Evolutionary conservation across 179 eudicot species (phyloP), one percentile per base, ranked within the genome.

Genomic region (Camellia oleifera): DNA sequence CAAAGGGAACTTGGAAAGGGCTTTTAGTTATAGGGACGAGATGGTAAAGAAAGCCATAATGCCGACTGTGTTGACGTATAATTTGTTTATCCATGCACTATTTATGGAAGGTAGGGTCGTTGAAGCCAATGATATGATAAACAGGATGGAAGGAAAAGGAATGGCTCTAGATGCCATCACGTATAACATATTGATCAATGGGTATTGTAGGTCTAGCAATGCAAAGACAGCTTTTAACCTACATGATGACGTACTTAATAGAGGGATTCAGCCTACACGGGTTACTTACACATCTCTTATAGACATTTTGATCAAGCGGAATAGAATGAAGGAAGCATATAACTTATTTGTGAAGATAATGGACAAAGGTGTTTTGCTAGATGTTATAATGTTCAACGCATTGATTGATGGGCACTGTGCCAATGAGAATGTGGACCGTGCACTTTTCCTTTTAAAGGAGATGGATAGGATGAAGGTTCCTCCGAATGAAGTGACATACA

Each of bases 401-500:
- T 80, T 93, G 81, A 89, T 93, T 63, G 88, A 88, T 75, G 97
- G 91, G 20, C 89, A 89, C 75, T 93, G 94, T 86, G 89, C 83
- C 15, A 81, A 87, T 77, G 84, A 83, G 48, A 88, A 92, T 71
- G 69, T 88, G 50, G 88, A 86, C 50, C 84, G 78, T 52, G 96
- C 90, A 54, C 82, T 84, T 77, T 81, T 78, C 10, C 79, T 88
- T 77, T 77, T 92, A 84, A 83, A 81, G 69, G 91, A 90, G 82
- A 93, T 93, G 94, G 87, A 86, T 45, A 84, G 40, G 73, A 69
- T 85, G 83, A 88, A 82, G 67, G 75, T 93, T 79, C 20, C 69
- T 57, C 89, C 96, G 53, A 92, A 93, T 85, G 93, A 92, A 81
- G 91, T 93, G 66, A 93, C 97, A 0, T 93, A 88, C 86, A 93